Conservation (phyloP, 257 asterid species). For the Fraxinus anomala region DNA sequence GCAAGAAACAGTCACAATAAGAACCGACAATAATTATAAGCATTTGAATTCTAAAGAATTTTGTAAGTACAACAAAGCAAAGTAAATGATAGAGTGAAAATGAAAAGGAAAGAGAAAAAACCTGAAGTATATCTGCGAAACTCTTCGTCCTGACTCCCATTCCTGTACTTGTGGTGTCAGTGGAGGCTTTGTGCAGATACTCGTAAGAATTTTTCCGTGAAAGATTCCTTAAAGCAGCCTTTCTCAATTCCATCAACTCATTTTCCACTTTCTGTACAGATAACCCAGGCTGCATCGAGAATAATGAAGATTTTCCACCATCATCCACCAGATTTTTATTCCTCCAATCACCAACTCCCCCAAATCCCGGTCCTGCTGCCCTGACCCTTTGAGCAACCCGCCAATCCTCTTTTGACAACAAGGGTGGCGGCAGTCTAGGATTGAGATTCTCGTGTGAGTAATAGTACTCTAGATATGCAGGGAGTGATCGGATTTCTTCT, state of each 20-base stretch:
- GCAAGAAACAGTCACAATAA: not conserved
- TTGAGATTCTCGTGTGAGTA: slow-evolving; percentile 76
- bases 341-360: slow-evolving; percentile 35
- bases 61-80: not conserved
- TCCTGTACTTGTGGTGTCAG: slow-evolving; percentile 48
- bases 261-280: slow-evolving; percentile 52
- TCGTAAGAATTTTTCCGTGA: slow-evolving; percentile 60
- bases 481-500: slow-evolving; percentile 76
- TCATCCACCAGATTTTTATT: slow-evolving; percentile 37
- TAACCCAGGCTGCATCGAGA: slow-evolving; percentile 50
- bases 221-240: slow-evolving; percentile 59
- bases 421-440: slow-evolving; percentile 85
- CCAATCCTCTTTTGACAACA: slow-evolving; percentile 85
- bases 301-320: slow-evolving; percentile 43
- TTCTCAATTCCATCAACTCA: slow-evolving; percentile 63
- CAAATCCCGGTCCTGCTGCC: slow-evolving; percentile 57
- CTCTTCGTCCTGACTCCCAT: slow-evolving; percentile 72
- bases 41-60: not conserved
- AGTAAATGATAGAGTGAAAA: not conserved
- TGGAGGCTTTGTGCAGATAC: slow-evolving; percentile 37
- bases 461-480: slow-evolving; percentile 71
- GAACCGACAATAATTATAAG: not conserved
- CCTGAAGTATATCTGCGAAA: slow-evolving; percentile 89
- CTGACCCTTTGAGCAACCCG: slow-evolving; percentile 67
- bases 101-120: slow-evolving; percentile 26